Evolutionary conservation across 2,329 filamentous ascomycete genomes (phyloP), one percentile per base, ranked within the genome.

Genomic region (Hymenoscyphus repandus): DNA sequence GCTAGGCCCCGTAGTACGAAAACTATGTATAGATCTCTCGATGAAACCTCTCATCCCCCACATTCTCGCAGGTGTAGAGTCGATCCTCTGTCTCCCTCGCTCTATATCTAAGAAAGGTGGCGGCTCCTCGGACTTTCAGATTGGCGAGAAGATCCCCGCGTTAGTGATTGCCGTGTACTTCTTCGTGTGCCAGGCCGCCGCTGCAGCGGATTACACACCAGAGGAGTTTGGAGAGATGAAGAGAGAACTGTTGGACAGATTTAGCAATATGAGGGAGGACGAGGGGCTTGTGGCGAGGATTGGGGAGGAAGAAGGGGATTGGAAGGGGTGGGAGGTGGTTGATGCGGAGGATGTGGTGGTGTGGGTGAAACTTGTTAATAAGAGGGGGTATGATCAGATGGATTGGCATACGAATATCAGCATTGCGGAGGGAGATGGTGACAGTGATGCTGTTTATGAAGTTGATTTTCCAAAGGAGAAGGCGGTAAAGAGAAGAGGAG

Each of bases 11-110:
- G 76, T 80, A 0, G 80, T 89, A 7, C 78, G 86, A 20, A 77
- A 76, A 51, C 68, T 95, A 10, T 85, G 86, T 65, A 76, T 75
- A 36, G 75, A 78, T 20, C 74, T 89, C 9, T 74, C 75, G 1
- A 79, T 82, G 0, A 75, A 78, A 6, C 74, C 73, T 3, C 76
- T 90, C 2, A 81, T 80, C 0, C 86, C 86, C 0, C 87, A 90
- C 48, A 78, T 95, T 0, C 79, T 88, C 44, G 85, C 88, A 0
- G 90, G 88, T 1, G 76, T 90, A 46, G 85, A 86, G 72, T 69
- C 55, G 22, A 45, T 67, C 1, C 60, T 77, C 2, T 68, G 67
- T 9, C 58, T 69, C 7, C 63, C 59, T 9, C 47, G 51, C 47
- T 59, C 61, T 17, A 53, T 36, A 15, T 18, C 39, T 37, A 31